A percentile compares a stretch with the other conserved stretches of the same genome.
Evolutionary conservation across 129 eudicot species (phyloP).

Genomic region (Solidago caesia): DNA sequence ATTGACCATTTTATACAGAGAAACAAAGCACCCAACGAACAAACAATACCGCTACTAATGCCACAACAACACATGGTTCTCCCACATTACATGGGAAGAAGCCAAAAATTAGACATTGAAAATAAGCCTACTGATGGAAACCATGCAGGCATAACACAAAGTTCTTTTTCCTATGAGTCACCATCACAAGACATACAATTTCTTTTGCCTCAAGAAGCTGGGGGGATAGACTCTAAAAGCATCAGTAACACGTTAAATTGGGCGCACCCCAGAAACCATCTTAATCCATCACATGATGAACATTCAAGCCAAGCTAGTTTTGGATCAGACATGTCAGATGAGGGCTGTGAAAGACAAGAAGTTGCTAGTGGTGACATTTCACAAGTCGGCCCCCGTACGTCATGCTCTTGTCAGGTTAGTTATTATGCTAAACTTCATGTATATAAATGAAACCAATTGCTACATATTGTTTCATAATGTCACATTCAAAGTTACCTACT

Average conservation of each 20-base stretch:
- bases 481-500: neutral
- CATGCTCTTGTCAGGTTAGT: constrained; percentile 87
- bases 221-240: constrained; percentile 31
- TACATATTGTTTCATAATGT: neutral
- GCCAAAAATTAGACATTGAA: constrained; percentile 48
- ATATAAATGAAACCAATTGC: constrained; percentile 1
- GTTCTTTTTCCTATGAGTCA: constrained; percentile 54
- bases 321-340: constrained; percentile 39
- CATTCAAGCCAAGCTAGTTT: constrained; percentile 22
- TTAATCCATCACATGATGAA: constrained; percentile 37
- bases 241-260: constrained; percentile 28
- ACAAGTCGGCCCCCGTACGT: constrained; percentile 68
- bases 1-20: constrained; percentile 46
- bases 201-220: constrained; percentile 88
- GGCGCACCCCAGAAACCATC: constrained; percentile 21
- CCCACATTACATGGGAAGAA: constrained; percentile 94
- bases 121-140: constrained; percentile 26
- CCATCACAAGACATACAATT: constrained; percentile 82
- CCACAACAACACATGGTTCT: constrained; percentile 98
- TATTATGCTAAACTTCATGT: neutral
- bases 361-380: constrained; percentile 40
- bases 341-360: constrained; percentile 61
- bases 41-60: constrained; percentile 82
- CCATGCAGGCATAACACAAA: constrained; percentile 32
- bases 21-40: constrained; percentile 82